Evolutionary conservation across 306 rosid species (phyloP), one percentile per base, ranked within the genome.

Genomic region (Quillaja saponaria): DNA sequence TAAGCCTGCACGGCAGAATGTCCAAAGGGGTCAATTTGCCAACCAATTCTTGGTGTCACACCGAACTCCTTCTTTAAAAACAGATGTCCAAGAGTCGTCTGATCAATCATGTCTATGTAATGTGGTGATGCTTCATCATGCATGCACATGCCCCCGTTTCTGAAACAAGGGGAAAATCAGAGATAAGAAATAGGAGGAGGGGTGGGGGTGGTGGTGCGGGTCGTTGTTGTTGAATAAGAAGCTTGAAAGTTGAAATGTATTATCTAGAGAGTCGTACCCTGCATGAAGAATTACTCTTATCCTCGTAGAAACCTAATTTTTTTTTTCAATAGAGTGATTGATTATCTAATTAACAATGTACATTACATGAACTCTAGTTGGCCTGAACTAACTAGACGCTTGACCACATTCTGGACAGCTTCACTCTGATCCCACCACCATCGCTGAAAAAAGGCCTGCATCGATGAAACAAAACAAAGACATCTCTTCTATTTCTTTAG

Each of bases 131-230:
- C 97, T 79, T 90, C 96, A 39, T 90, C 97, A 46, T 90, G 97
- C 97, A 90, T 90, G 57, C 94, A 87, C 82, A 67, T 71, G 11
- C 97, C 97, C 68, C 97, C 97, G 74, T 90, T 90, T 81, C 97
- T 87, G 66, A 78, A 73, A n/a, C n/a, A n/a, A n/a, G n/a, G n/a
- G n/a, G n/a, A n/a, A n/a, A n/a, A n/a, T n/a, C n/a, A n/a, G n/a
- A n/a, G n/a, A n/a, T n/a, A n/a, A n/a, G n/a, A n/a, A n/a, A n/a
- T n/a, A n/a, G n/a, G n/a, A n/a, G n/a, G n/a, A n/a, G n/a, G n/a
- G n/a, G n/a, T n/a, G n/a, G n/a, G n/a, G n/a, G n/a, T n/a, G n/a
- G n/a, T n/a, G n/a, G n/a, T n/a, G n/a, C n/a, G n/a, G n/a, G n/a
- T n/a, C n/a, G n/a, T n/a, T n/a, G n/a, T n/a, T n/a, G n/a, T n/a